phyloP scores from a whole-genome alignment of 257 asterid genomes.

The Linaria vulgaris region DNA sequence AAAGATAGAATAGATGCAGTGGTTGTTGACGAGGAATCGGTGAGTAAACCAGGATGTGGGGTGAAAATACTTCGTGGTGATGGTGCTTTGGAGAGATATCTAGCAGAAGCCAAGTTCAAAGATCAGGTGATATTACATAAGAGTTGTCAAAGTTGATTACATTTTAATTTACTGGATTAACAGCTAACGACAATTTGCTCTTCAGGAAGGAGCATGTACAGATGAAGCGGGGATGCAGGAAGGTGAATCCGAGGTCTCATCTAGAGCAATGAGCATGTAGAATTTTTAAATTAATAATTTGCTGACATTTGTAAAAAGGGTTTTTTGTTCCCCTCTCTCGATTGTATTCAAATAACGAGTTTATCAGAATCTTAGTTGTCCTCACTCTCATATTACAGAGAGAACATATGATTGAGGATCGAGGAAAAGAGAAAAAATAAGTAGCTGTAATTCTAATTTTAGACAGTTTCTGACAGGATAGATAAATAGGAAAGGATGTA shows the following conservation, averaged over 20 bases:
- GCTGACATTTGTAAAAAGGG: slow-evolving; percentile 23
- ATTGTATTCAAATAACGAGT: slow-evolving; percentile 20
- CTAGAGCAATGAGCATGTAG: slow-evolving; percentile 78
- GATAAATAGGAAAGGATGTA: background rate
- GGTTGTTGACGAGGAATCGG: slow-evolving; percentile 79
- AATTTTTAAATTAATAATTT: background rate
- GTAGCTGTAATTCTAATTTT: slow-evolving; percentile 22
- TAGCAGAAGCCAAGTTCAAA: slow-evolving; percentile 38
- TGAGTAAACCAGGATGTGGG: slow-evolving; percentile 74
- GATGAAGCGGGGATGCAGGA: slow-evolving; percentile 43
- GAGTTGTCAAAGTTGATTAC: slow-evolving; percentile 7
- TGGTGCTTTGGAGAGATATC: slow-evolving; percentile 66
- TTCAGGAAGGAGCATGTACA: slow-evolving; percentile 43
- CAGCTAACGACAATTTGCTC: slow-evolving; percentile 22
- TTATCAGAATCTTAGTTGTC: slow-evolving; percentile 17
- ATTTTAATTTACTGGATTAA: slow-evolving; percentile 20
- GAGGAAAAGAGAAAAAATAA: slow-evolving; percentile 24
- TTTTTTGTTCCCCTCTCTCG: background rate
- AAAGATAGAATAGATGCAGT: slow-evolving; percentile 69
- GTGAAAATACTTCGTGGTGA: slow-evolving; percentile 77
- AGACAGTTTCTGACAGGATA: slow-evolving; percentile 1
- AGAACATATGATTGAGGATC: slow-evolving; percentile 20
- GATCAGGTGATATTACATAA: slow-evolving; percentile 41
- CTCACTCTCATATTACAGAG: slow-evolving; percentile 22
- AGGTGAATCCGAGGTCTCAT: slow-evolving; percentile 58